Evolutionary conservation across 2,329 filamentous ascomycete species (phyloP), one percentile per base, ranked within the genome.

Genomic region (Malbranchea zuffiana): DNA sequence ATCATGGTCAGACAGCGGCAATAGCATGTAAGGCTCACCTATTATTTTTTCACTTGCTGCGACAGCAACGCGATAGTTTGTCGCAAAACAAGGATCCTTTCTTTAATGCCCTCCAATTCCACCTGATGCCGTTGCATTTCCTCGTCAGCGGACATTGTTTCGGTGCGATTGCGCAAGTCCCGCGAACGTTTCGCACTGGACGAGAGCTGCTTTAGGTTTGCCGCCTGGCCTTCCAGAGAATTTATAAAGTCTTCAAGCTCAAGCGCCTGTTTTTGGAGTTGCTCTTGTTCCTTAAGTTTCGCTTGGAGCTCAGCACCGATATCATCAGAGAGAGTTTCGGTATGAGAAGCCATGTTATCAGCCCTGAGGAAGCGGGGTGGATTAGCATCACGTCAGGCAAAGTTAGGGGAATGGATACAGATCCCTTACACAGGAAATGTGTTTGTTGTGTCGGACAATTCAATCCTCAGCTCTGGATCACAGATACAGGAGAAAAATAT

Each of bases 1-100:
- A 35, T 40, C 13, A 25, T 40, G 15, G 26, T 17, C 27, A 32
- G 20, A 31, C 7, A 12, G 6, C 32, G 25, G 35, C 12, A 17
- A 35, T 15, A 23, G 16, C 12, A 25, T 17, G 15, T 4, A 16
- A 13, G 10, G 2, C n/a, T 30, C 20, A 32, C 29, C n/a, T n/a
- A 4, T 32, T 4, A 3, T 32, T 32, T 17, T 16, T 32, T 8
- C 12, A 19, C 11, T 11, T 32, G 11, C n/a, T 4, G 11, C 10
- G 12, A 19, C 15, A 17, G 16, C 5, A 32, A 10, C 16, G 12
- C 13, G 13, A 32, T 32, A 15, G 29, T 15, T 7, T 2, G 7
- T 11, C 21, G 5, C 29, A 32, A 18, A 18, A 10, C 16, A 5
- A n/a, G 16, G 4, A 32, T 32, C 16, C 29, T 32, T 7, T 32